A percentile compares a stretch with the other conserved stretches of the same genome.
These are phyloP conservation scores for Kurtzmaniella fragi DNA, from an alignment of 805 yeast genomes.

Conservation along the genomic window DNA sequence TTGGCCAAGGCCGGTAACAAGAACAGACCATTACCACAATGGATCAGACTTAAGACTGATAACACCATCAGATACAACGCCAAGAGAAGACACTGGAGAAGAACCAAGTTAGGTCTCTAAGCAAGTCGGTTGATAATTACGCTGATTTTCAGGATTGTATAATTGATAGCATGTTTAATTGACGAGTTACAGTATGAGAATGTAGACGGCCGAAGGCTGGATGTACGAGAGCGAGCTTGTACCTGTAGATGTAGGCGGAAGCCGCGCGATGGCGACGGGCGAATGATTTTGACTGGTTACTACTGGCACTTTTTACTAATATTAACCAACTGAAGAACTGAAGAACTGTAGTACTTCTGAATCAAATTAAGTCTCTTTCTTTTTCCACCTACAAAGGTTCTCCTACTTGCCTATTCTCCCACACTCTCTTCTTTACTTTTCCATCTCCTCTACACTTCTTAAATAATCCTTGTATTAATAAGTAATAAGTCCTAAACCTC, in stretches of 20 bases:
- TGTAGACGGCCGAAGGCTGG: too few species aligned
- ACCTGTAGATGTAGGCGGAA: too few species aligned
- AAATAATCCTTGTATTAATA: neutral
- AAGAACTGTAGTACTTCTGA: neutral
- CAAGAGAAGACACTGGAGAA: conserved; percentile 99
- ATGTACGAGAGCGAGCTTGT: too few species aligned
- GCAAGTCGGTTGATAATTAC: conserved; percentile 5
- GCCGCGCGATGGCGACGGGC: too few species aligned
- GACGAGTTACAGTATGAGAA: conserved; percentile 1
- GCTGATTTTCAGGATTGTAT: neutral
- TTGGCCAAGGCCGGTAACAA: conserved; percentile 98
- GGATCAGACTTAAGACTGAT: conserved; percentile 97
- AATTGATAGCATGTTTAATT: conserved; percentile 3
- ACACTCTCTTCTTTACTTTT: too few species aligned
- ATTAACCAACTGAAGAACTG: too few species aligned
- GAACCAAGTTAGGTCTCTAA: conserved; percentile 98
- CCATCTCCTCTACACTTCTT: too few species aligned
- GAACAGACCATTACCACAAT: conserved; percentile 99
- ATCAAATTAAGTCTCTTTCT: neutral
- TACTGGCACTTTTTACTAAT: too few species aligned
- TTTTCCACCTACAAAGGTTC: neutral
- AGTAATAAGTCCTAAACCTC: conserved; percentile 35
- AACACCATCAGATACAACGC: conserved; percentile 98
- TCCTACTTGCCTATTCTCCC: too few species aligned
- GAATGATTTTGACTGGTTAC: too few species aligned